Evolutionary conservation across 345 rosid genomes (phyloP).

Genomic region (Salix caprea): DNA sequence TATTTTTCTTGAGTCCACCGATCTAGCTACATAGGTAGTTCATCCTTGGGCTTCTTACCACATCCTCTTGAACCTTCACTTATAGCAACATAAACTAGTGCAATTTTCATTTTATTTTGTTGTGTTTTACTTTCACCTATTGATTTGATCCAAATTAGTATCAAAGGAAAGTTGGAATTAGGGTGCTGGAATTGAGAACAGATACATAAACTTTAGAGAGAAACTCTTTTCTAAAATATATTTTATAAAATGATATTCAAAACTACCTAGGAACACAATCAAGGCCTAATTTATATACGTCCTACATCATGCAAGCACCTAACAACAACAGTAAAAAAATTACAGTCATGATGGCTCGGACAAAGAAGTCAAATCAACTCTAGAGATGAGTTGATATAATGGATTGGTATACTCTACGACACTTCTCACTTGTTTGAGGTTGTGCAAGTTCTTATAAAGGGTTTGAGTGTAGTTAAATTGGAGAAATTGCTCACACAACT

Average conservation of each 20-base stretch:
- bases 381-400: neutral
- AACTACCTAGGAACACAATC: too few species aligned
- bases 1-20: neutral
- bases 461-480: neutral
- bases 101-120: neutral
- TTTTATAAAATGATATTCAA: too few species aligned
- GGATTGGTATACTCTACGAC: too few species aligned
- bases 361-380: neutral
- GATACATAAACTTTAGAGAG: too few species aligned
- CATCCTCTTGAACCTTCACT: neutral
- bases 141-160: too few species aligned
- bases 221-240: too few species aligned
- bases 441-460: neutral
- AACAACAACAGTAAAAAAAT: neutral
- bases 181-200: too few species aligned
- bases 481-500: neutral
- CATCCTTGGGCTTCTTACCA: neutral
- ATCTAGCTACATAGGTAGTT: neutral
- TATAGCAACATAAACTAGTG: neutral
- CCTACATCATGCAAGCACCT: neutral
- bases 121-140: neutral
- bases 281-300: neutral
- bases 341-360: neutral
- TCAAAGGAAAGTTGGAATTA: too few species aligned
- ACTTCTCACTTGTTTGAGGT: neutral